Evolutionary conservation across 805 yeast species (phyloP), one percentile per base, ranked within the genome.

Genomic region (Helenozyma baotianmanensis): DNA sequence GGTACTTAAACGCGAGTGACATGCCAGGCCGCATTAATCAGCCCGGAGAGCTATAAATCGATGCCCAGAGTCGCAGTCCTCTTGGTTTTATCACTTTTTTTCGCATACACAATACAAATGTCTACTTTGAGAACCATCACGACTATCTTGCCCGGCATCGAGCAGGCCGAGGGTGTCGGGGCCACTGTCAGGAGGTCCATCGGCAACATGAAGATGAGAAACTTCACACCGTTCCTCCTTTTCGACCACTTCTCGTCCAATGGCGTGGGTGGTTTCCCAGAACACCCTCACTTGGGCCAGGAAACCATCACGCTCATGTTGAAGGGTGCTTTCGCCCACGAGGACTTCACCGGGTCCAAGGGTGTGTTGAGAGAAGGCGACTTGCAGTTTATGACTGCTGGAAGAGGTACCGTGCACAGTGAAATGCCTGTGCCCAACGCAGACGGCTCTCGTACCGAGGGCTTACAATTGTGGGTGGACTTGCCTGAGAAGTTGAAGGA

Each of bases 351-450:
- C 2, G 95, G 95, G 1, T 64, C 82, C n/a, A 70, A 73, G 33
- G 96, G 95, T 35, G 68, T 84, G 7, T 61, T 88, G 33, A 69
- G 74, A 40, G 76, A 86, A 6, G 96, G 95, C 36, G 96, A 87
- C 54, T 64, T 88, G 45, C 96, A 87, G 57, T 86, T 87, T 57
- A 87, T 87, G 96, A 87, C 95, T 17, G 95, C 96, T 4, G 96
- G 95, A 39, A 74, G 72, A 47, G 96, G 94, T 31, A 76, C 86
- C 23, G 83, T 83, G 34, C 96, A 86, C 56, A 74, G 87, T 2
- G 96, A 87, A 53, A 86, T 86, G 76, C 95, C 95, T 7, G 79
- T 79, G 22, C 64, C 68, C 23, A 59, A 62, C 40, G 70, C 70
- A 25, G 50, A 46, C 25, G 49, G 47, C 9, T 38, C 47, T 2